Conservation (phyloP, 2,329 filamentous ascomycete genomes). For the Diaporthe citriasiana region DNA sequence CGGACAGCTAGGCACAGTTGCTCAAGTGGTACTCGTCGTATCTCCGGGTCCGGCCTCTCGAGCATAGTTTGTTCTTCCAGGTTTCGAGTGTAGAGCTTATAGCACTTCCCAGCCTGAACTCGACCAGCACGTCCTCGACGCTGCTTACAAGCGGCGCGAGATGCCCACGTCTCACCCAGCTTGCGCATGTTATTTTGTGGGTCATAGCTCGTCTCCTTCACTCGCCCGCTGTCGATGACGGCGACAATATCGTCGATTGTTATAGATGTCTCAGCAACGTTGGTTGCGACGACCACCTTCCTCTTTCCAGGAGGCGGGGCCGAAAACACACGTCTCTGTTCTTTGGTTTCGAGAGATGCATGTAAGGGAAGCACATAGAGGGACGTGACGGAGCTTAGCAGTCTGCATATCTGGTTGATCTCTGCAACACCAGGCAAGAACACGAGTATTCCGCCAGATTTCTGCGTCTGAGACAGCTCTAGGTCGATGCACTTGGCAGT, state of each 20-base stretch:
- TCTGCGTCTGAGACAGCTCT: slow-evolving; percentile 73
- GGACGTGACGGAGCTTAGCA: slow-evolving; percentile 71
- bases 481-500: slow-evolving; percentile 86
- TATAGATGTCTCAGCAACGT: slow-evolving; percentile 98
- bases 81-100: slow-evolving; percentile 92
- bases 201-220: slow-evolving; percentile 97
- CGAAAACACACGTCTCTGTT: slow-evolving; percentile 90
- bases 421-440: slow-evolving; percentile 94
- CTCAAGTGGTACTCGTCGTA: slow-evolving; percentile 91
- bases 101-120: slow-evolving; percentile 91
- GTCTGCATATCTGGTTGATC: slow-evolving; percentile 84
- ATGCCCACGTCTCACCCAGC: slow-evolving; percentile 95
- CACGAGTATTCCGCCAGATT: slow-evolving; percentile 91
- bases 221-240: slow-evolving; percentile 93
- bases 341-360: slow-evolving; percentile 88
- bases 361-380: slow-evolving; percentile 90
- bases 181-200: slow-evolving; percentile 93
- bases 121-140: slow-evolving; percentile 92
- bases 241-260: slow-evolving; percentile 98
- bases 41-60: slow-evolving; percentile 92
- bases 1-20: slow-evolving; percentile 95
- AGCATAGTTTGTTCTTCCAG: slow-evolving; percentile 86
- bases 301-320: slow-evolving; percentile 82
- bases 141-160: slow-evolving; percentile 93
- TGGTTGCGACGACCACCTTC: slow-evolving; percentile 95